Evolutionary conservation across 2,329 filamentous ascomycete species (phyloP), one percentile per base, ranked within the genome.

Genomic region (Talaromyces sp.): DNA sequence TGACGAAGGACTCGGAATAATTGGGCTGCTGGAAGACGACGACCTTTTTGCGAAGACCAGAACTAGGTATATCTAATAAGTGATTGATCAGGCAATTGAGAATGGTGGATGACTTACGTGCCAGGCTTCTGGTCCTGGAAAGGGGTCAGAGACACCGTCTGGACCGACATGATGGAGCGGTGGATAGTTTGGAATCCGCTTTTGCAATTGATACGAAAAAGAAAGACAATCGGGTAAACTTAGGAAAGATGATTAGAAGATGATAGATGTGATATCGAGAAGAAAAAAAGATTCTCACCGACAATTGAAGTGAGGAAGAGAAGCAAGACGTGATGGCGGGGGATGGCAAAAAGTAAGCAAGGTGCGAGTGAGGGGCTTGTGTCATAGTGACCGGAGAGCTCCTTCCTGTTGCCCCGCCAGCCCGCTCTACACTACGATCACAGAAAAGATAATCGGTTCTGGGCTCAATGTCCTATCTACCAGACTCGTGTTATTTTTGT

Each of bases 31-130:
- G 91, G 82, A 99, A 99, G 73, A 96, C 89, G 71, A 90, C 91
- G 79, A 97, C 94, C 85, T 96, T 97, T 80, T 99, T 99, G 64
- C 94, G 91, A 76, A 99, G 91, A 76, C 94, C 94, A 66, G 94
- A 99, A 67, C 93, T 97, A n/a, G n/a, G 70, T 58, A 62, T 48
- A 61, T 22, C 6, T 43, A 19, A 40, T 39, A 11, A 50, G 1
- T 21, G 5, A 10, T 3, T 53, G 51, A 52, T 39, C 35, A 41
- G 2, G 2, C 5, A 5, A 39, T 8, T 37, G 31, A 9, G 17
- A 7, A 22, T 3, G n/a, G n/a, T 35, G 17, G 35, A 57, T 36
- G 33, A 91, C 93, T 78, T 86, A 97, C 93, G 93, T 97, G 84
- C 93, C 93, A 64, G 93, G 91, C 84, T 99, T 99, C 84, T 99